Evolutionary conservation across 192 early-diverging fungal species (phyloP), one percentile per base, ranked within the genome.

Genomic region (Dispira simplex): DNA sequence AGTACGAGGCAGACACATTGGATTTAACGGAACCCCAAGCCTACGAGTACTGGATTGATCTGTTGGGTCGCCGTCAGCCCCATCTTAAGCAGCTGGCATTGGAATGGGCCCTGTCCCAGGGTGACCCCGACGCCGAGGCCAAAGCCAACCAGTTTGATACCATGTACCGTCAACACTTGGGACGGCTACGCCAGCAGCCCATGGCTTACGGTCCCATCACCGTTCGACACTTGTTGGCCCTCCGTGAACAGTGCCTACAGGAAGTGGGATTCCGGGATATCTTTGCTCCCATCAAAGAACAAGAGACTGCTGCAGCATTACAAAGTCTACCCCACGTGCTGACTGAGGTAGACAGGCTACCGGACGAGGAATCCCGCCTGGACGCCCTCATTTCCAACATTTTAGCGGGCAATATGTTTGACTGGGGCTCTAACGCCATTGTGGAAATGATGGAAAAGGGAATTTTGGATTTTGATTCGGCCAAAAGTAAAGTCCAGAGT

Each of bases 341-440:
- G 11, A 47, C 62, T 1, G 62, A 72, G 10, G 53, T 78, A n/a
- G 87, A 89, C 63, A 63, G 57, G 20, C 39, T 83, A 11, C 13
- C 20, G 1, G 70, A 76, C 47, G n/a, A 39, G 16, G 39, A 28
- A 11, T 67, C 65, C 18, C 64, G 66, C 45, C 25, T 87, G 44
- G 72, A 66, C 21, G 45, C 66, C 46, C 65, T 90, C 46, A 56
- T 88, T 55, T 75, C 78, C 28, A 88, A 91, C 66, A 77, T 87
- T 25, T 67, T 90, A 57, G 85, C 87, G 11, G 86, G 88, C 23
- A 91, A 91, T 69, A 90, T 90, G 88, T 90, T 84, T 56, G 88
- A 91, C 72, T 91, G 89, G 88, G 81, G 89, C 3, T 78, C 85
- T 0, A 70, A 75, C 27, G 69, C 72, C 32, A 73, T 91, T 45